Evolutionary conservation across 257 asterid species (phyloP).

Genomic region (Nicotiana noctiflora): DNA sequence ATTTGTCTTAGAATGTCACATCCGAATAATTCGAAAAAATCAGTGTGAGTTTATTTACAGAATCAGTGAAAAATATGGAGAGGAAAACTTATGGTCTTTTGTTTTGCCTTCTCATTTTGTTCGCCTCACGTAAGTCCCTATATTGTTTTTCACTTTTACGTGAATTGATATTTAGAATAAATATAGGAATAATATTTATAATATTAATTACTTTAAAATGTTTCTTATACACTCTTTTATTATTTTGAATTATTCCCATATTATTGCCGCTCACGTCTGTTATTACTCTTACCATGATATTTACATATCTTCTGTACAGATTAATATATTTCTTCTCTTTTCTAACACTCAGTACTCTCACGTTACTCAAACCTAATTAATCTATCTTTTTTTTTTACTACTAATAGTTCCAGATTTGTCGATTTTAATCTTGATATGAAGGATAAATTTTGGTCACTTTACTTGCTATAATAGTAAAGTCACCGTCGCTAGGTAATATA

Average conservation of each 20-base stretch:
- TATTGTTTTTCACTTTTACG: background rate
- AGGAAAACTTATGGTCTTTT: slow-evolving; percentile 24
- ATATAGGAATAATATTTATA: background rate
- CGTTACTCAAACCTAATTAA: too few species aligned
- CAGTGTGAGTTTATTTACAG: background rate
- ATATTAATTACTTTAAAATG: background rate
- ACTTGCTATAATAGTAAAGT: too few species aligned
- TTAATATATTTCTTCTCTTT: background rate
- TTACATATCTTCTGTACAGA: background rate
- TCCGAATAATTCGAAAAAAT: background rate
- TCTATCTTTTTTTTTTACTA: too few species aligned
- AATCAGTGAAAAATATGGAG: slow-evolving; percentile 5
- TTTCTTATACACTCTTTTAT: background rate
- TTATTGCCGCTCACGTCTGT: background rate
- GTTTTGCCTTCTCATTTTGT: slow-evolving; percentile 26
- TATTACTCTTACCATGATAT: background rate
- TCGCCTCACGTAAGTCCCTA: slow-evolving; percentile 23
- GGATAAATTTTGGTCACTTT: too few species aligned
- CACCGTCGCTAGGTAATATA: too few species aligned
- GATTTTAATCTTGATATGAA: too few species aligned
- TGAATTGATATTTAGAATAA: background rate
- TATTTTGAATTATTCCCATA: background rate
- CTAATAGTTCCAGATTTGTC: too few species aligned
- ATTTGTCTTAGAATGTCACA: background rate
- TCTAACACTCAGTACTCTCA: background rate